A percentile compares a stretch with the other conserved stretches of the same genome.
phyloP scores from a whole-genome alignment of 2,329 filamentous ascomycete genomes.

The Colletotrichum sp. region DNA sequence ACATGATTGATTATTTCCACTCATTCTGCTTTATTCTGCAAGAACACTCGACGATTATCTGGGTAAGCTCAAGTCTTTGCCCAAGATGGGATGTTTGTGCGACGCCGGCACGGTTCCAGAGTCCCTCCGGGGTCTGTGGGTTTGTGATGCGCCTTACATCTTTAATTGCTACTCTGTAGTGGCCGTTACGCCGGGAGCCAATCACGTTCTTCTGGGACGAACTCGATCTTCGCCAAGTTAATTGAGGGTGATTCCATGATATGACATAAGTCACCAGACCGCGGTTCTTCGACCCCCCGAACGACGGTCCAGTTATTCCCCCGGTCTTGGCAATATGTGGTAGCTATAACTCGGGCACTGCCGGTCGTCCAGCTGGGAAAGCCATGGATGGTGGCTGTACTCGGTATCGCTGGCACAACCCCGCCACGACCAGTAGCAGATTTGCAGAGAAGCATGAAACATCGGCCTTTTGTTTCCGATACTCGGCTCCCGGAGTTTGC shows the following conservation, averaged over 20 bases:
- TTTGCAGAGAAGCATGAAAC: constrained; percentile 13
- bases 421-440: neutral
- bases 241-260: neutral
- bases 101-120: constrained; percentile 19
- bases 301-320: neutral
- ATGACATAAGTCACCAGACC: neutral
- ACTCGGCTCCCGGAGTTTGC: constrained; percentile 9
- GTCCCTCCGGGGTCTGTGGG: constrained; percentile 15
- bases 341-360: neutral
- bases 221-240: neutral
- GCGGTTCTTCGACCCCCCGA: neutral
- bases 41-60: neutral
- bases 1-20: neutral
- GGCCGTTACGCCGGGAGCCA: neutral
- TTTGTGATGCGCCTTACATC: neutral
- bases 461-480: constrained; percentile 13
- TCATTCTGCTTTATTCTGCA: neutral
- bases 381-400: neutral
- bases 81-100: constrained; percentile 16
- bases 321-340: neutral
- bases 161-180: neutral
- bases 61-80: neutral
- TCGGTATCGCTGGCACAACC: neutral
- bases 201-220: neutral
- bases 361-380: neutral